phyloP scores from a whole-genome alignment of 148 eudicot genomes.

The Limonium bicolor region DNA sequence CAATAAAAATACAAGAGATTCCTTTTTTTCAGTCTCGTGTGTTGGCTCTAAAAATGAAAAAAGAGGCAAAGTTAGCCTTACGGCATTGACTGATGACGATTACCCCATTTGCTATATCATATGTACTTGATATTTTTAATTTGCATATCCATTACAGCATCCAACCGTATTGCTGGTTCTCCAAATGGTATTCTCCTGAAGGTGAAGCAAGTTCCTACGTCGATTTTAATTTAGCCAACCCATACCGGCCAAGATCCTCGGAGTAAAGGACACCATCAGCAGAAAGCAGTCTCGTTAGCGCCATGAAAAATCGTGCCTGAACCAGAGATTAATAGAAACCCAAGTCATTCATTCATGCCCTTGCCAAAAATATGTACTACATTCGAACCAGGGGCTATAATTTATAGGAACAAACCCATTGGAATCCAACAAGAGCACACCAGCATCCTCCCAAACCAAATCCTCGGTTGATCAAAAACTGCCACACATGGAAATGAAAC shows the following conservation, averaged over 20 bases:
- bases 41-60: no score
- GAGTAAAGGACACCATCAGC: neutral
- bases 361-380: neutral
- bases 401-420: slow-evolving; percentile 31
- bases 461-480: slow-evolving; percentile 44
- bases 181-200: no score
- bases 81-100: no score
- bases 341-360: neutral
- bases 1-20: no score
- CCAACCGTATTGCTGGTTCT: no score
- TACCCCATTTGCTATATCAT: no score
- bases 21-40: no score
- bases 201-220: no score
- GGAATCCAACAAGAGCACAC: slow-evolving; percentile 66
- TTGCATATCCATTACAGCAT: no score
- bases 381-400: no score
- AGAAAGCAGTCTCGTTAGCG: slow-evolving; percentile 1
- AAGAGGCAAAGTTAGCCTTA: no score
- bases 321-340: neutral
- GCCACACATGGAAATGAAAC: slow-evolving; percentile 6
- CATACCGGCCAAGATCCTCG: neutral
- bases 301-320: slow-evolving; percentile 9
- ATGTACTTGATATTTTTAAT: no score
- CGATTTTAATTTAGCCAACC: neutral
- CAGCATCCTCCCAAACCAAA: slow-evolving; percentile 52